Base-by-base conservation (phyloP, 306 rosid species). In the Ochetophila trinervis region DNA sequence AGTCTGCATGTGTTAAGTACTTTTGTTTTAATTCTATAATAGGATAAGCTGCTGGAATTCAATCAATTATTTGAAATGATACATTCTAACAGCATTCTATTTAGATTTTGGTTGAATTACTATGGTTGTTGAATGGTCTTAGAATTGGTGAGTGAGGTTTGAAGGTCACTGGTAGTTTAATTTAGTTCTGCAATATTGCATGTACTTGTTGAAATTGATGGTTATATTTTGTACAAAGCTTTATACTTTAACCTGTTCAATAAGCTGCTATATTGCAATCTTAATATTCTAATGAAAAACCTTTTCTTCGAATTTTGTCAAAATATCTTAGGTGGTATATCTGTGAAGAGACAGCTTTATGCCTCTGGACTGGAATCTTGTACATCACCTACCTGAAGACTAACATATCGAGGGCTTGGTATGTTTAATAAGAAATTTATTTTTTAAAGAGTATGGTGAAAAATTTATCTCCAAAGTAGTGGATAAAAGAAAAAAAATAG, bases 311-410 rank as follows among this genome's bases (percentile, higher is more conserved):
- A 20, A 73, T 74, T 74, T 37, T 77, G 55, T 69, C 51, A 27
- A 62, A 74, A 66, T 71, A 62, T 70, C 61, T 0, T 75, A 94
- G 99, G 99, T 94, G 99, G 99, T 94, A 88, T 74, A 82, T 94
- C 62, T 88, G 79, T 72, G 92, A 80, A 76, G 99, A 94, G 83
- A 81, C 99, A 53, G 88, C 92, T 75, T 59, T 94, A 75, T 78
- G 97, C 88, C 70, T 94, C 50, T 94, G 99, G 99, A 94, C 95
- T 21, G 88, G 86, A 23, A 24, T 90, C 75, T 80, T 82, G 75
- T 94, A 86, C 70, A 83, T 94, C 78, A 68, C 86, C 35, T 85
- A 76, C 90, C 81, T 94, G 86, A 82, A 82, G 84, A 77, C 74
- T 71, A 71, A 88, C 71, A 78, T 94, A 42, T 32, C 84, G 62